Conservation (phyloP, 768 basidiomycete species). For the Collybiopsis luxurians region DNA sequence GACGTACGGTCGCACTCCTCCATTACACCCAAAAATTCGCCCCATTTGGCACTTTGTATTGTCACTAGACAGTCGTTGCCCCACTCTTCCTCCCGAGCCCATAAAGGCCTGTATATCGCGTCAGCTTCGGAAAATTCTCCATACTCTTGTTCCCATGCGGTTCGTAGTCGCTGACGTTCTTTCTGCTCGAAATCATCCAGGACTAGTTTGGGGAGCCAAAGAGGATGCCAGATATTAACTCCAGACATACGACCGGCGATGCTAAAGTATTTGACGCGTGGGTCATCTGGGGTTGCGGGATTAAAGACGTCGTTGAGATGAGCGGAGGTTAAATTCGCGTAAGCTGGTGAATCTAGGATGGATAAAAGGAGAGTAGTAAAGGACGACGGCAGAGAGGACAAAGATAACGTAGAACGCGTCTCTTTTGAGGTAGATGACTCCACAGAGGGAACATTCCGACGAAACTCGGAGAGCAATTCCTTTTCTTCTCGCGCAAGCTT, state of each 20-base stretch:
- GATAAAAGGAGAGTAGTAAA: constrained; percentile 87
- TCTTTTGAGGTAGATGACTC: constrained; percentile 20
- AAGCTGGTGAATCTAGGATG: constrained; percentile 93
- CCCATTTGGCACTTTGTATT: constrained; percentile 93
- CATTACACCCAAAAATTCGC: constrained; percentile 88
- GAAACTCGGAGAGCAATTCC: neutral
- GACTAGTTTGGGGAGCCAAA: constrained; percentile 96
- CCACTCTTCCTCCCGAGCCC: constrained; percentile 55
- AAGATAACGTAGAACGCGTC: constrained; percentile 39
- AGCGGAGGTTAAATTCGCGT: constrained; percentile 85
- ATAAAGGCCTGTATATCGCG: constrained; percentile 30
- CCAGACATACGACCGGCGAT: constrained; percentile 74
- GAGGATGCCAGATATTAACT: constrained; percentile 84
- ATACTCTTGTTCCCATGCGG: constrained; percentile 33
- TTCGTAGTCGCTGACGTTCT: constrained; percentile 43
- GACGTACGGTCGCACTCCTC: constrained; percentile 79
- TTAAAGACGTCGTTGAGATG: constrained; percentile 83
- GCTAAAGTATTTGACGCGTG: constrained; percentile 87
- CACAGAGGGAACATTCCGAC: neutral
- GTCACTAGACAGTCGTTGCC: constrained; percentile 94
- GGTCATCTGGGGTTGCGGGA: constrained; percentile 75
- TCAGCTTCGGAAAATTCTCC: constrained; percentile 9
- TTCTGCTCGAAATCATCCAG: constrained; percentile 80
- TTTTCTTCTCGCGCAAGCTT: constrained; percentile 24
- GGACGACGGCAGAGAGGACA: constrained; percentile 72